These are phyloP conservation scores for Taphrina flavorubra DNA, from an alignment of 1,139 yeast species.

Conservation along the genomic window DNA sequence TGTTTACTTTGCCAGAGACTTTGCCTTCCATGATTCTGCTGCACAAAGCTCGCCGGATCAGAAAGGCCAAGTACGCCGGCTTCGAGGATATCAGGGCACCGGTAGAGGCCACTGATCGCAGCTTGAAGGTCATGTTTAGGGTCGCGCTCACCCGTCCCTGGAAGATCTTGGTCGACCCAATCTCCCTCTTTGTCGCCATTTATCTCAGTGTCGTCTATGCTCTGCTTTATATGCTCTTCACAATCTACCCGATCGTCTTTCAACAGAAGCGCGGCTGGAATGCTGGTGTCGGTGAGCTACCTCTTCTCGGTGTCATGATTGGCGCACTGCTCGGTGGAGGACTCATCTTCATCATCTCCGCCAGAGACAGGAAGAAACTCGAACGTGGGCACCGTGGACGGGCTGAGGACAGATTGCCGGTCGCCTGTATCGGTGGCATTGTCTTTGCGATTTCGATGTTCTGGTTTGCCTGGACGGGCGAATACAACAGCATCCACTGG, in stretches of 20 bases:
- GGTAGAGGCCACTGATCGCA: constrained; percentile 52
- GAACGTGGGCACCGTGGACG: constrained; percentile 16
- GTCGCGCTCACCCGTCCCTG: constrained; percentile 61
- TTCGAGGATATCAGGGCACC: constrained; percentile 64
- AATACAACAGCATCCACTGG: constrained; percentile 45
- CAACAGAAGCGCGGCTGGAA: constrained; percentile 62
- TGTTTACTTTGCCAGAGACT: constrained; percentile 60
- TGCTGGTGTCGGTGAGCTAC: constrained; percentile 63
- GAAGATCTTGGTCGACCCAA: constrained; percentile 62
- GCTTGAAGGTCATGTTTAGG: constrained; percentile 35
- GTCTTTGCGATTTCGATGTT: constrained; percentile 63
- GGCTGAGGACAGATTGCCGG: constrained; percentile 80
- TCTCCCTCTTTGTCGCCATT: constrained; percentile 63
- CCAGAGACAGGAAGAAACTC: constrained; percentile 52
- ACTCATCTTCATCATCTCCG: constrained; percentile 50
- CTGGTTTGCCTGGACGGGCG: constrained; percentile 47
- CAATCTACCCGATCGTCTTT: constrained; percentile 80
- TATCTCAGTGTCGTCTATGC: constrained; percentile 67
- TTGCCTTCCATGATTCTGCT: constrained; percentile 63
- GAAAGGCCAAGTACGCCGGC: constrained; percentile 58
- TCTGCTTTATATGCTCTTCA: constrained; percentile 71
- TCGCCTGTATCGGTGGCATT: constrained; percentile 73
- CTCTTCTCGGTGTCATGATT: constrained; percentile 57
- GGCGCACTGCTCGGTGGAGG: constrained; percentile 53
- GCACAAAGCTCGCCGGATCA: constrained; percentile 57